Base-by-base conservation (phyloP, 2,329 filamentous ascomycete genomes). In the Xylariaceae sp. region DNA sequence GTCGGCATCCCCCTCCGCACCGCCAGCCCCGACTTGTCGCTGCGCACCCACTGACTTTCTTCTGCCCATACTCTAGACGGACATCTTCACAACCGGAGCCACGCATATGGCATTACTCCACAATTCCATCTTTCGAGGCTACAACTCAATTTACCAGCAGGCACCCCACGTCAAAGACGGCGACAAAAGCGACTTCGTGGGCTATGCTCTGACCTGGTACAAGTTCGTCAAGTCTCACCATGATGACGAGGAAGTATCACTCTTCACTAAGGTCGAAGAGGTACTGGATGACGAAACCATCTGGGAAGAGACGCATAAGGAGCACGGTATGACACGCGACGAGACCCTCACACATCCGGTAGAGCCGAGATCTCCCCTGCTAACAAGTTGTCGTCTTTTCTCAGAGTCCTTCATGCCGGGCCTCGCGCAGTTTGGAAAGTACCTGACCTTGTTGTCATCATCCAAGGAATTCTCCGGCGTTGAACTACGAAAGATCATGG, bases 71-170 rank as follows among this genome's bases (percentile, higher is more conserved):
- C 19, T 27, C 5, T 57, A 80, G 76, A 77, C 76, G 39, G 80
- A 84, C 62, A 72, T 82, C 60, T 84, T 83, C 67, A 81, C 79
- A 1, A 75, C 73, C 0, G 79, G 79, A 27, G 80, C 82, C 0
- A 81, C 80, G 12, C 79, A 85, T 68, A 85, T 84, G 81, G 74
- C 76, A 2, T 67, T 84, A 50, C 71, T 83, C 48, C 81, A 86
- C 73, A 86, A 86, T 63, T 72, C 78, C 53, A 79, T 86, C 62
- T 78, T 85, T 59, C 80, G 83, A 42, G 80, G 81, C 51, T 83
- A 80, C 72, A 86, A 86, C 68, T 79, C 76, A 63, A 83, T 86
- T 64, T 83, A 80, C 65, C 75, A 78, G 41, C 83, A 85, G 66
- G 81, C 80, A 0, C 74, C 76, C 8, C 71, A 78, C 61, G 68